Conservation (phyloP, 78 protist species). For the Mastigamoeba balamuthi region DNA sequence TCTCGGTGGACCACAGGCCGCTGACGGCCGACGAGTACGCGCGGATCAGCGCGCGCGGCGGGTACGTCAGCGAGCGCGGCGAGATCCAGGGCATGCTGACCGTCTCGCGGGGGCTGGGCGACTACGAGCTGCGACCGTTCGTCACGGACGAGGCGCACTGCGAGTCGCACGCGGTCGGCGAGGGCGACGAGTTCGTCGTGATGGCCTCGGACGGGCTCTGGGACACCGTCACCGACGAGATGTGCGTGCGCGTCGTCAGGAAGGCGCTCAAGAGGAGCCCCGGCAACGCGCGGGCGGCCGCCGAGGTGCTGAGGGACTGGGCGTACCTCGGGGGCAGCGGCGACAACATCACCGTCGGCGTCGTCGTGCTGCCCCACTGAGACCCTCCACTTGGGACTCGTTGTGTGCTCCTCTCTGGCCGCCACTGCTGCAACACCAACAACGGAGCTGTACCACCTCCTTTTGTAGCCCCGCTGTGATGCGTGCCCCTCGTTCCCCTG, state of each 20-base stretch:
- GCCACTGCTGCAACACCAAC: too few relatives aligned
- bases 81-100: conserved; percentile 68
- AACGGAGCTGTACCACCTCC: too few relatives aligned
- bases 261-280: not conserved
- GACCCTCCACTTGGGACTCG: too few relatives aligned
- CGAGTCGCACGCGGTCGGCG: not conserved
- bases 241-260: conserved; percentile 45
- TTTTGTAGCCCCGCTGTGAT: too few relatives aligned
- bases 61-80: conserved; percentile 27
- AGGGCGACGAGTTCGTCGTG: conserved; percentile 37
- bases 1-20: conserved; percentile 72
- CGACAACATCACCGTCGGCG: conserved; percentile 52
- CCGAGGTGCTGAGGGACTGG: conserved; percentile 11
- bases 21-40: conserved; percentile 44
- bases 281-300: conserved; percentile 1
- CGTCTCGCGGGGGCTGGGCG: conserved; percentile 71
- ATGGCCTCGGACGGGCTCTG: conserved; percentile 90
- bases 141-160: conserved; percentile 34
- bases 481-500: too few relatives aligned
- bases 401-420: too few relatives aligned
- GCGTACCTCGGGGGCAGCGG: conserved; percentile 35
- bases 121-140: conserved; percentile 43
- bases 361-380: conserved; percentile 31
- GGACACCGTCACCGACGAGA: conserved; percentile 77
- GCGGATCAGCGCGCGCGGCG: conserved; percentile 61